A percentile compares a stretch with the other conserved stretches of the same genome.
phyloP scores from a whole-genome alignment of 768 basidiomycete species.

The Leccinum disarticulatum region DNA sequence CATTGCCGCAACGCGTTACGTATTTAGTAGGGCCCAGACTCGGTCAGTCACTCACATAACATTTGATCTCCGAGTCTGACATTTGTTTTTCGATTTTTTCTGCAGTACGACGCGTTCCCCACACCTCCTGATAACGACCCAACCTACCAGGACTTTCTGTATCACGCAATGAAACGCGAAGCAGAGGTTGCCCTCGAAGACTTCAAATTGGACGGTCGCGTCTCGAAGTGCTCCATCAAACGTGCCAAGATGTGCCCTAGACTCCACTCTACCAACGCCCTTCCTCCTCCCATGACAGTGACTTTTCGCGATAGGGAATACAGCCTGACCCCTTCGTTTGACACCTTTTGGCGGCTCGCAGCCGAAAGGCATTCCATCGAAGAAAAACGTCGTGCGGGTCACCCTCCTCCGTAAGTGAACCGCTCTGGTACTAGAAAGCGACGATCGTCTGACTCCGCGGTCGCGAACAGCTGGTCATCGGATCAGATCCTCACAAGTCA shows the following conservation, averaged over 20 bases:
- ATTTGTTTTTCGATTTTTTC: not conserved
- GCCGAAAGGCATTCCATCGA: slow-evolving; percentile 59
- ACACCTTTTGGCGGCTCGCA: slow-evolving; percentile 60
- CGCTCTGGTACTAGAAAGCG: not conserved
- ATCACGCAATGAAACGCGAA: slow-evolving; percentile 24
- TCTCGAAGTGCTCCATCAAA: slow-evolving; percentile 21
- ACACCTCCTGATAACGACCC: not conserved
- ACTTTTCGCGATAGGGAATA: slow-evolving; percentile 40
- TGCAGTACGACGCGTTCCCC: not conserved
- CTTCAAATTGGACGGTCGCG: not conserved
- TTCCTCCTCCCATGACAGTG: slow-evolving; percentile 29
- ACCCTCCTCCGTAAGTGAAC: slow-evolving; percentile 50
- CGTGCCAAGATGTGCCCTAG: slow-evolving; percentile 24
- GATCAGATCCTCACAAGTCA: slow-evolving; percentile 56
- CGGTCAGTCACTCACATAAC: not conserved
- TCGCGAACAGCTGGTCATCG: slow-evolving; percentile 59
- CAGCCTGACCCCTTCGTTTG: slow-evolving; percentile 51
- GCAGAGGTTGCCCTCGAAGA: slow-evolving; percentile 6
- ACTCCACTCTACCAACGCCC: slow-evolving; percentile 13
- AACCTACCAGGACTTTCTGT: too few species aligned
- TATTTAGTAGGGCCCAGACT: not conserved
- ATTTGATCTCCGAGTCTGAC: not conserved
- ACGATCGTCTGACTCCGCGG: slow-evolving; percentile 14
- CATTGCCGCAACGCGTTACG: not conserved
- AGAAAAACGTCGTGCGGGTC: slow-evolving; percentile 50